phyloP scores from a whole-genome alignment of 306 rosid species.

The Cicer yamashitae region DNA sequence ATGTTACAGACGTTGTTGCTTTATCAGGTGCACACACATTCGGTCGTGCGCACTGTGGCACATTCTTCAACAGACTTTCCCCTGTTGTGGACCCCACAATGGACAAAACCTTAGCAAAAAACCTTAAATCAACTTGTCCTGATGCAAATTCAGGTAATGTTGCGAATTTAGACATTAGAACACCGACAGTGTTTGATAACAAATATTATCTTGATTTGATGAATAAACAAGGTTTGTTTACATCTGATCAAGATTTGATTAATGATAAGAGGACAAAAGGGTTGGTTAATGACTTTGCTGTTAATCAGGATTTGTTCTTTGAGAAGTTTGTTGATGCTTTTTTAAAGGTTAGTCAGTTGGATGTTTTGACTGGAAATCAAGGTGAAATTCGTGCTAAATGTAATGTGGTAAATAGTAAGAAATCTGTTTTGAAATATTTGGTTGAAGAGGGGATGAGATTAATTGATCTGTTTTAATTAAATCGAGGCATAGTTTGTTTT shows the following conservation, averaged over 20 bases:
- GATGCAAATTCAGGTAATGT: neutral
- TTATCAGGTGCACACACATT: conserved; percentile 75
- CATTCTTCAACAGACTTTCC: conserved; percentile 58
- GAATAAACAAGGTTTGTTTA: conserved; percentile 69
- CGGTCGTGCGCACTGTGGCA: conserved; percentile 55
- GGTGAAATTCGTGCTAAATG: conserved; percentile 70
- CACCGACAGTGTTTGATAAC: conserved; percentile 63
- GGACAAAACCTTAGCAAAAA: conserved; percentile 58
- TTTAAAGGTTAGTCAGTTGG: conserved; percentile 65
- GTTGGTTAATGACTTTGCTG: conserved; percentile 56
- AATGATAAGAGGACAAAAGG: conserved; percentile 45
- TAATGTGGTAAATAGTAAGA: conserved; percentile 49
- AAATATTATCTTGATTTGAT: conserved; percentile 60
- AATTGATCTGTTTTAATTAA: neutral
- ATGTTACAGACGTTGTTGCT: conserved; percentile 57
- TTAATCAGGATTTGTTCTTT: conserved; percentile 55
- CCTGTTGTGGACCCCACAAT: conserved; percentile 53
- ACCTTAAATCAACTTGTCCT: conserved; percentile 57
- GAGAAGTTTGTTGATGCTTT: conserved; percentile 55
- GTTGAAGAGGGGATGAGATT: conserved; percentile 45
- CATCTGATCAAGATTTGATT: conserved; percentile 67
- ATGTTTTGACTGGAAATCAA: conserved; percentile 53
- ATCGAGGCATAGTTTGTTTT: neutral
- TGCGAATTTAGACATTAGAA: conserved; percentile 55
- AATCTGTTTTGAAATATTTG: conserved; percentile 19